A percentile compares a stretch with the other conserved stretches of the same genome.
These are phyloP conservation scores for Teunomyces funiuensis DNA, from an alignment of 805 yeast genomes.

Conservation along the genomic window DNA sequence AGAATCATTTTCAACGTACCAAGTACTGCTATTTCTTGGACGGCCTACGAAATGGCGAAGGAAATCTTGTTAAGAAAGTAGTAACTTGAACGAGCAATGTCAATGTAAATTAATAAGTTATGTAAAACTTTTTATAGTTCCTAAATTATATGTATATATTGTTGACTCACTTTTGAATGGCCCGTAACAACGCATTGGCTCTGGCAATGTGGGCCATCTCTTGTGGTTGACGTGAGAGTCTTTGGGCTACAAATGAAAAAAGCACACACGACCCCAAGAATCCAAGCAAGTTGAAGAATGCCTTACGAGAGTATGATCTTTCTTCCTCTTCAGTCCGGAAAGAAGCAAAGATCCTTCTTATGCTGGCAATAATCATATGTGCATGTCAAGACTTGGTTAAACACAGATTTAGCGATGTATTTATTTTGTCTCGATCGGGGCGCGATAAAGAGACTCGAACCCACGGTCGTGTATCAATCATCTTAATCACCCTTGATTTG, in stretches of 20 bases:
- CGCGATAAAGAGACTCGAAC: slow-evolving; percentile 5
- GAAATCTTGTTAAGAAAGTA: slow-evolving; percentile 47
- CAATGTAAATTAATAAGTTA: not conserved
- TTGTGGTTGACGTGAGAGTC: slow-evolving; percentile 32
- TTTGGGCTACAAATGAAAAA: slow-evolving; percentile 79
- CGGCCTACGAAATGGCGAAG: slow-evolving; percentile 96
- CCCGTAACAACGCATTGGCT: slow-evolving; percentile 25
- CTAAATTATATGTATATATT: slow-evolving; percentile 6
- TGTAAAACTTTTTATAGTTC: slow-evolving; percentile 1
- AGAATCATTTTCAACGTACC: slow-evolving; percentile 92
- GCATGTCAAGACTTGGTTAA: not conserved
- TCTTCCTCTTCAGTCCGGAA: slow-evolving; percentile 88
- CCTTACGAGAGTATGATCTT: slow-evolving; percentile 68
- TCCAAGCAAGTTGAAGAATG: slow-evolving; percentile 76
- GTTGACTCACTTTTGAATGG: slow-evolving; percentile 16
- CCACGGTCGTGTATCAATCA: slow-evolving; percentile 3
- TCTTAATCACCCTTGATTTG: not conserved
- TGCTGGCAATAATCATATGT: slow-evolving; percentile 65
- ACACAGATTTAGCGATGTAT: not conserved
- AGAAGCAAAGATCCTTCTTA: slow-evolving; percentile 75
- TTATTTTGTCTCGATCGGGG: not conserved
- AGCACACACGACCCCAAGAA: slow-evolving; percentile 78
- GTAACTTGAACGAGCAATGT: not conserved
- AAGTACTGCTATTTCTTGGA: slow-evolving; percentile 96
- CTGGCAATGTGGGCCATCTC: slow-evolving; percentile 31